Conservation (phyloP, 129 eudicot species). For the Gnaphalium uliginosum region DNA sequence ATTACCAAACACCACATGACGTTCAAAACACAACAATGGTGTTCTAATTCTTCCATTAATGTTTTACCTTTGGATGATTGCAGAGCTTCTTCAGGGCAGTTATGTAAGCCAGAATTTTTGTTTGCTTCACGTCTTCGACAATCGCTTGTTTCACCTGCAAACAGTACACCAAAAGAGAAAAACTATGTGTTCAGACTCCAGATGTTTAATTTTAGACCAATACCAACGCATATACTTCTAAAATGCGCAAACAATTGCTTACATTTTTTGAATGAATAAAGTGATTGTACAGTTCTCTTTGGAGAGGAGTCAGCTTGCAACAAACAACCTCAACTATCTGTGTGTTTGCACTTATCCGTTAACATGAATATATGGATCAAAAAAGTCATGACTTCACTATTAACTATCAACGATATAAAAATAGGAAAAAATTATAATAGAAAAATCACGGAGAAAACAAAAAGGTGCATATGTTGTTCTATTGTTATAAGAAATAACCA, state of each 20-base stretch:
- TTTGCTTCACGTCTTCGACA: slow-evolving; percentile 67
- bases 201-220: slow-evolving; percentile 14
- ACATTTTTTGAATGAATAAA: slow-evolving; percentile 96
- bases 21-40: neutral
- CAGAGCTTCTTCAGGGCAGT: slow-evolving; percentile 98
- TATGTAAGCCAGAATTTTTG: slow-evolving; percentile 86
- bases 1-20: neutral
- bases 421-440: neutral
- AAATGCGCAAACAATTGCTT: slow-evolving; percentile 15
- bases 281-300: slow-evolving; percentile 75
- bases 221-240: slow-evolving; percentile 12
- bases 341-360: slow-evolving; percentile 20
- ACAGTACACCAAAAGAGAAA: slow-evolving; percentile 18
- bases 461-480: neutral
- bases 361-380: slow-evolving; percentile 17
- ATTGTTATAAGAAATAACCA: neutral
- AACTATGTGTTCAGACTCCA: slow-evolving; percentile 14
- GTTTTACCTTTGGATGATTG: slow-evolving; percentile 95
- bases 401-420: slow-evolving; percentile 9
- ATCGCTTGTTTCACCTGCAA: slow-evolving; percentile 80
- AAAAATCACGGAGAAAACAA: neutral
- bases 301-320: slow-evolving; percentile 93
- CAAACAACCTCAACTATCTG: slow-evolving; percentile 98
- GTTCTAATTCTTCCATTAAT: neutral
- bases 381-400: neutral